Percentiles rank a stretch among this genome's conserved stretches.
phyloP scores from a whole-genome alignment of 805 yeast species.

The Myxozyma mucilagina region DNA sequence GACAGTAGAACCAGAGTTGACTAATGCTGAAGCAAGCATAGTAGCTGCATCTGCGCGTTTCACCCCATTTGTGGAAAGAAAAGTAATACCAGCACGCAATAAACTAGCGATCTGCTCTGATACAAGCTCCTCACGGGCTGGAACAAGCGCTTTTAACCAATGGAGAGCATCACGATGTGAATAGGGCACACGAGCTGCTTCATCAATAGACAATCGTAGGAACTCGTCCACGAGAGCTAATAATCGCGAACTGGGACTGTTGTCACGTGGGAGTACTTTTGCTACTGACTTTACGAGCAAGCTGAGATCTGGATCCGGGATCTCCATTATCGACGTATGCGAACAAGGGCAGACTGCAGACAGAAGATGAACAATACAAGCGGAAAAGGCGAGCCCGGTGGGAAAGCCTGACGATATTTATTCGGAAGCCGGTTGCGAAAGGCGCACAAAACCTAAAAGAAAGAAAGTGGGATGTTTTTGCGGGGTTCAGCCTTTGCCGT shows the following conservation, averaged over 20 bases:
- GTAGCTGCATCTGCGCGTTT: neutral
- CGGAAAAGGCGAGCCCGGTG: neutral
- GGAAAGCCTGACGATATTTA: too few relatives aligned
- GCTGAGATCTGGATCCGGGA: neutral
- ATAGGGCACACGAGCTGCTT: too few relatives aligned
- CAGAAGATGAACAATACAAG: too few relatives aligned
- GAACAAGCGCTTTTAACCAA: neutral
- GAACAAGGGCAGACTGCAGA: too few relatives aligned
- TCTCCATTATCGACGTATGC: too few relatives aligned
- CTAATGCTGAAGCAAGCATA: slow-evolving; percentile 1
- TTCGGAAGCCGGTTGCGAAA: too few relatives aligned
- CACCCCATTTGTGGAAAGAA: neutral
- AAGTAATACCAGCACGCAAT: neutral
- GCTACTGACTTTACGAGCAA: neutral
- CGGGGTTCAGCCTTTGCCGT: too few relatives aligned
- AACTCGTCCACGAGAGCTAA: neutral
- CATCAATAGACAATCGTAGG: too few relatives aligned
- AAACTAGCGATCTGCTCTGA: neutral
- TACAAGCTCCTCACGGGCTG: neutral
- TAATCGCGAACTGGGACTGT: neutral
- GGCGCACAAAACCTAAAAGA: too few relatives aligned
- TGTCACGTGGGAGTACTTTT: neutral
- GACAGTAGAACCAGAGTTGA: neutral
- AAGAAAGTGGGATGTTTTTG: too few relatives aligned
- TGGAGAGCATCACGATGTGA: too few relatives aligned